A percentile compares a stretch with the other conserved stretches of the same genome.
Conservation (phyloP, 805 yeast genomes). For the Candida stauntonica region DNA sequence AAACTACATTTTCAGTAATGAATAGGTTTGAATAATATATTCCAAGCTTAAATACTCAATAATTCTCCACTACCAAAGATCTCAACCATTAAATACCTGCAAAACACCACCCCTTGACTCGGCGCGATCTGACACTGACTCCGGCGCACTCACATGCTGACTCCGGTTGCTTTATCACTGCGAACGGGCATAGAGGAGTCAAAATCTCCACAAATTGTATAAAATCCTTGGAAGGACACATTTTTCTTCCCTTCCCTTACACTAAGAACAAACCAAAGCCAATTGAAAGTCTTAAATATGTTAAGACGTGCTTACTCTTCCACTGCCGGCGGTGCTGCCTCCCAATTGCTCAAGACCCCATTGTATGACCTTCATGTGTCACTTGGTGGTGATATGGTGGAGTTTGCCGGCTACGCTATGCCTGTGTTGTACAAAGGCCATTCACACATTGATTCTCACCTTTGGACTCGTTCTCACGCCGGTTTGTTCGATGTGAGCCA, state of each 20-base stretch:
- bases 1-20: too few species aligned
- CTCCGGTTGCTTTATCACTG: conserved; percentile 5
- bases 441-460: conserved; percentile 86
- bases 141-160: conserved; percentile 7
- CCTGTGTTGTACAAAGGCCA: conserved; percentile 86
- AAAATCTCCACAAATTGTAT: background rate
- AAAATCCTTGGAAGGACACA: too few species aligned
- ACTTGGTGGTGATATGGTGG: conserved; percentile 86
- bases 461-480: conserved; percentile 84
- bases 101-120: too few species aligned
- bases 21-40: too few species aligned
- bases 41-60: too few species aligned
- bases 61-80: too few species aligned
- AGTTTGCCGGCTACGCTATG: conserved; percentile 95
- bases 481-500: conserved; percentile 97
- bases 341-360: conserved; percentile 53
- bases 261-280: background rate
- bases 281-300: too few species aligned
- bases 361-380: conserved; percentile 73
- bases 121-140: conserved; percentile 1
- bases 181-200: conserved; percentile 1
- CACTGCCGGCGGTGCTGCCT: too few species aligned
- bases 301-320: conserved; percentile 26
- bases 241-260: background rate
- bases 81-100: too few species aligned